Conservation (phyloP, 2,329 filamentous ascomycete genomes). For the Colletotrichum sp. region DNA sequence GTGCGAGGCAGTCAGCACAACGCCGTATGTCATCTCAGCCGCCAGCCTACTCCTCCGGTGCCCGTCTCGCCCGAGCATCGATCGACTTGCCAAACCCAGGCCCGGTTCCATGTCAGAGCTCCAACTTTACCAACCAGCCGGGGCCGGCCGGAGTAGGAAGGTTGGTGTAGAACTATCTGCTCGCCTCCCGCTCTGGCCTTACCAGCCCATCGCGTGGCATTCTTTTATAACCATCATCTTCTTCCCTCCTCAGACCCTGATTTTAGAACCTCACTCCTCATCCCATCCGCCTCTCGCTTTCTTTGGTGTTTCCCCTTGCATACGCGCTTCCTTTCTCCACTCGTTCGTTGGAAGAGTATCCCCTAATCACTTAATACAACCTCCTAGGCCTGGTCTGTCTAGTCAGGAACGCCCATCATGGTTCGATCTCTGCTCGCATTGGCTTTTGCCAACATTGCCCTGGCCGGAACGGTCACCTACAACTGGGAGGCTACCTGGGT, state of each 20-base stretch:
- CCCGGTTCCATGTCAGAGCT: slow-evolving; percentile 11
- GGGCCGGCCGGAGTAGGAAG: not conserved
- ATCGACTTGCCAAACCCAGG: not conserved
- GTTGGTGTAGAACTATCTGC: not conserved
- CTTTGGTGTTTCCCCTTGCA: not conserved
- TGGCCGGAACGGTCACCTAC: slow-evolving; percentile 36
- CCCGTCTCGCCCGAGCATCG: slow-evolving; percentile 2
- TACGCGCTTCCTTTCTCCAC: not conserved
- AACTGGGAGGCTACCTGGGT: slow-evolving; percentile 48
- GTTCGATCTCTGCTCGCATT: slow-evolving; percentile 10
- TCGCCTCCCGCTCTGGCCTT: not conserved
- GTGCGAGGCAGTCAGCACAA: slow-evolving; percentile 14
- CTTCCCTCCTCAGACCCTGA: not conserved
- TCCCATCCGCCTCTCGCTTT: not conserved
- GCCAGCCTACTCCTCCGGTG: not conserved
- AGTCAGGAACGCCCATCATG: not conserved
- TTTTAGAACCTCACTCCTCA: not conserved
- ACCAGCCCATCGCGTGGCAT: not conserved
- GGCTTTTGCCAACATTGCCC: slow-evolving; percentile 25
- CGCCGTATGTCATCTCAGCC: slow-evolving; percentile 7
- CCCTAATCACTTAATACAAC: not conserved
- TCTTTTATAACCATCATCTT: slow-evolving; percentile 4
- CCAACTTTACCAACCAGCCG: slow-evolving; percentile 9
- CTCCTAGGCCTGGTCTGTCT: not conserved
- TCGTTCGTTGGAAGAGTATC: slow-evolving; percentile 9